Evolutionary conservation across 495 filamentous ascomycete species (phyloP).

Genomic region (Aspergillus heteromorphus): DNA sequence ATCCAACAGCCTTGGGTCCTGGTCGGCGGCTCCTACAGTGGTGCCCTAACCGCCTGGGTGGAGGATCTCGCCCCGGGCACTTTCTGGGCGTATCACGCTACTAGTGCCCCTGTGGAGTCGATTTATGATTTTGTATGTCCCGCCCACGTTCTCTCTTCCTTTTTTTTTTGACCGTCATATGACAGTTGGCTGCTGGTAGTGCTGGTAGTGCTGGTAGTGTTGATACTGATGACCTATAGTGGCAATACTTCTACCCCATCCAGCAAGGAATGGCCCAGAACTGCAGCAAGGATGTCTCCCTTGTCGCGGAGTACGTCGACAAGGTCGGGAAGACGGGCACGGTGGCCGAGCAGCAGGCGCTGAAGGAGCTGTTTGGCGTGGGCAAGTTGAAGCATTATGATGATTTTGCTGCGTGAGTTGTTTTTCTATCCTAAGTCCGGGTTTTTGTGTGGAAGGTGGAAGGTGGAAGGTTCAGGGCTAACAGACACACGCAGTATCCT

Average conservation of each 20-base stretch:
- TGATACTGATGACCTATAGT: conserved; percentile 21
- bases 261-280: conserved; percentile 58
- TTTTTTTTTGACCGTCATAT: too few species aligned
- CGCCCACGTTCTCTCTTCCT: too few species aligned
- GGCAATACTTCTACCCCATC: conserved; percentile 62
- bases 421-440: not conserved
- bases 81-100: conserved; percentile 63
- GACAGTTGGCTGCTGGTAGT: too few species aligned
- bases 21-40: conserved; percentile 60
- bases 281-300: conserved; percentile 53
- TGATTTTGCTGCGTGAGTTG: conserved; percentile 51
- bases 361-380: conserved; percentile 57
- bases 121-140: conserved; percentile 54
- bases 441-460: not conserved
- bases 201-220: not conserved
- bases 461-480: too few species aligned
- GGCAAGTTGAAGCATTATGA: conserved; percentile 47
- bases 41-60: conserved; percentile 59
- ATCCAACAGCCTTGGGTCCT: conserved; percentile 60
- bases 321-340: conserved; percentile 36
- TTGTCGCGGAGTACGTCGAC: conserved; percentile 56
- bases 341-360: conserved; percentile 34
- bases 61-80: conserved; percentile 54
- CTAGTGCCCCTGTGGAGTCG: conserved; percentile 58
- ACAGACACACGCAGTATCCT: conserved; percentile 35